Base-by-base conservation (phyloP, 345 rosid species). In the Trapa incisa region DNA sequence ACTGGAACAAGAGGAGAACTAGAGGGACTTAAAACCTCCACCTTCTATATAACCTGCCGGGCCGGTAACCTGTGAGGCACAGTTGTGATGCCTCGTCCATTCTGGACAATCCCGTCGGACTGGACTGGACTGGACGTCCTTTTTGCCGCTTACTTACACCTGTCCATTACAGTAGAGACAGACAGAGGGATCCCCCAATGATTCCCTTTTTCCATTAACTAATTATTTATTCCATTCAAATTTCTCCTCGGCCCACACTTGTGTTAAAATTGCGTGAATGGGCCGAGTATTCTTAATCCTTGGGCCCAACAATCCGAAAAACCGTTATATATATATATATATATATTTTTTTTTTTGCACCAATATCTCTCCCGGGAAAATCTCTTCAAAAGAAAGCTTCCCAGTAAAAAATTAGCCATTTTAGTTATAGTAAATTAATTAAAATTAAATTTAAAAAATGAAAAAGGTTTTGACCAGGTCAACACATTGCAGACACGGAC, bases 401-500 rank as follows among this genome's bases (percentile, higher is more conserved):
- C 0, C 29, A 22, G 29, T 22, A 22, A 22, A 22, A 22, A 22
- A 22, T 22, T 22, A 22, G 29, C 29, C 0, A 22, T 22, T 22
- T 22, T 22, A 22, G 29, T 22, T 22, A 22, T 22, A 22, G 29
- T 22, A 11, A 32, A n/a, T 8, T 29, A 6, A 1, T 0, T 5
- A 32, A 58, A 32, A 58, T 45, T 45, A 58, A 58, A 3, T 3
- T 41, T 1, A 41, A 8, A 8, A 9, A 10, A 29, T 0, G 2
- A 58, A 22, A 54, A 1, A 54, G 22, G 29, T 10, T 9, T 58
- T 33, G 63, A 58, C 63, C 36, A 10, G 41, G 50, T 36, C 47
- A n/a, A 67, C 37, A 58, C 63, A 58, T 33, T 35, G 32, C 63
- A 58, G 37, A 58, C 63, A 35, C 63, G 63, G 37, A 32, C 63